Evolutionary conservation across 352 stramenopile genomes (phyloP).

Genomic region (Peronospora farinosa): DNA sequence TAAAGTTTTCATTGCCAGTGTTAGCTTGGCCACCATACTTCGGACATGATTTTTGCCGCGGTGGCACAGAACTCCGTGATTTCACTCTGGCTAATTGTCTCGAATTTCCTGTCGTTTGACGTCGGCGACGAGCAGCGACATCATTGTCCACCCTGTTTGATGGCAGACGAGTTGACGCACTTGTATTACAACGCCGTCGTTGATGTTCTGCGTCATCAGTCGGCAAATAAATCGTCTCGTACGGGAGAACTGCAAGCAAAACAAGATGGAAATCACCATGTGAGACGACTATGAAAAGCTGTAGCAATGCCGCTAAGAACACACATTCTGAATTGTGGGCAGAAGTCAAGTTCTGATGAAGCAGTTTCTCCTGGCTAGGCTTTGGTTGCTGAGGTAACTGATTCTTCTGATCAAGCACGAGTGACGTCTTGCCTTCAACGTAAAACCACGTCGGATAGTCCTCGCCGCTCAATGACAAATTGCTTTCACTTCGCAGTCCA

Average conservation of each 20-base stretch:
- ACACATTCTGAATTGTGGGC: slow-evolving; percentile 21
- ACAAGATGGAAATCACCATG: neutral
- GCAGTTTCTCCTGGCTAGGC: slow-evolving; percentile 1
- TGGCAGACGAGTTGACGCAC: slow-evolving; percentile 9
- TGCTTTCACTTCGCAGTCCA: slow-evolving; percentile 15
- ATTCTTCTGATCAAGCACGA: slow-evolving; percentile 5
- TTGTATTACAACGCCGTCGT: slow-evolving; percentile 20
- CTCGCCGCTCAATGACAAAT: slow-evolving; percentile 15
- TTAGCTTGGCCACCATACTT: neutral
- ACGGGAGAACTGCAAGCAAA: slow-evolving; percentile 18
- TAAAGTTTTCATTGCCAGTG: slow-evolving; percentile 9
- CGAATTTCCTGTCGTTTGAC: slow-evolving; percentile 24
- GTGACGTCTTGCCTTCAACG: slow-evolving; percentile 16
- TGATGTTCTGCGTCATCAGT: slow-evolving; percentile 17
- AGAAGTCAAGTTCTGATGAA: neutral
- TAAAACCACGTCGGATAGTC: slow-evolving; percentile 20
- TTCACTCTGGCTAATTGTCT: slow-evolving; percentile 21
- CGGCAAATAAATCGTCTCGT: slow-evolving; percentile 24
- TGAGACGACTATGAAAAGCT: slow-evolving; percentile 7
- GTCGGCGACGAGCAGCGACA: slow-evolving; percentile 16
- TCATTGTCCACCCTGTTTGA: slow-evolving; percentile 6
- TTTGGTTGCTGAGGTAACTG: slow-evolving; percentile 2
- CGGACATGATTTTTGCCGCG: slow-evolving; percentile 8
- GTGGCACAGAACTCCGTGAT: slow-evolving; percentile 11
- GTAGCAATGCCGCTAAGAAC: slow-evolving; percentile 2